These are phyloP conservation scores for Alternaria incomplexa DNA, from an alignment of 2,329 filamentous ascomycete species.

Conservation along the genomic window DNA sequence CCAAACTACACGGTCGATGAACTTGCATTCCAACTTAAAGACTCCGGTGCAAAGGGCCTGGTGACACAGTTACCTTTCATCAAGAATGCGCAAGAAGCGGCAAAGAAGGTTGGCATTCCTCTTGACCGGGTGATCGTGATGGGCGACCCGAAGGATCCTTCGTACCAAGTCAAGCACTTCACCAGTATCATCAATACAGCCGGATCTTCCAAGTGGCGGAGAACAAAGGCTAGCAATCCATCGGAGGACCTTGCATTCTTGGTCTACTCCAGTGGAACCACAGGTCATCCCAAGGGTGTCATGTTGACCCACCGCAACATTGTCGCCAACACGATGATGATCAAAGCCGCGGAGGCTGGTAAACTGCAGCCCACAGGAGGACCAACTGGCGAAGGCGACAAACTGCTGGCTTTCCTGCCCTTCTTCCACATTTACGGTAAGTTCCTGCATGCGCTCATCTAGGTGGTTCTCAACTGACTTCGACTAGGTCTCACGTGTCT, in stretches of 20 bases:
- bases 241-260: slow-evolving; percentile 80
- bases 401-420: slow-evolving; percentile 78
- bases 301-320: slow-evolving; percentile 85
- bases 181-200: slow-evolving; percentile 70
- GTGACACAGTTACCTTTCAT: slow-evolving; percentile 75
- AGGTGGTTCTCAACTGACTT: not conserved
- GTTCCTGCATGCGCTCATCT: slow-evolving; percentile 29
- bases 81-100: slow-evolving; percentile 69
- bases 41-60: slow-evolving; percentile 75
- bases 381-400: slow-evolving; percentile 69
- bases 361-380: slow-evolving; percentile 66
- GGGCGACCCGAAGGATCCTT: slow-evolving; percentile 69
- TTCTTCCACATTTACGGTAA: slow-evolving; percentile 91
- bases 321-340: slow-evolving; percentile 68
- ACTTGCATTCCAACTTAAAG: slow-evolving; percentile 81
- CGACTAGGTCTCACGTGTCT: slow-evolving; percentile 70
- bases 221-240: slow-evolving; percentile 66
- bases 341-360: slow-evolving; percentile 50
- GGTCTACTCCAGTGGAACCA: slow-evolving; percentile 89
- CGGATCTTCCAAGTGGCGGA: slow-evolving; percentile 63
- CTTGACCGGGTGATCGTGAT: slow-evolving; percentile 76
- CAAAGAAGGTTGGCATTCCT: slow-evolving; percentile 71
- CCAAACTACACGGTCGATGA: slow-evolving; percentile 85
- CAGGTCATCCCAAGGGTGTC: slow-evolving; percentile 89
- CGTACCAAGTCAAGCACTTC: slow-evolving; percentile 71